Conservation (phyloP, 306 rosid genomes). For the Vachellia pachyceras region DNA sequence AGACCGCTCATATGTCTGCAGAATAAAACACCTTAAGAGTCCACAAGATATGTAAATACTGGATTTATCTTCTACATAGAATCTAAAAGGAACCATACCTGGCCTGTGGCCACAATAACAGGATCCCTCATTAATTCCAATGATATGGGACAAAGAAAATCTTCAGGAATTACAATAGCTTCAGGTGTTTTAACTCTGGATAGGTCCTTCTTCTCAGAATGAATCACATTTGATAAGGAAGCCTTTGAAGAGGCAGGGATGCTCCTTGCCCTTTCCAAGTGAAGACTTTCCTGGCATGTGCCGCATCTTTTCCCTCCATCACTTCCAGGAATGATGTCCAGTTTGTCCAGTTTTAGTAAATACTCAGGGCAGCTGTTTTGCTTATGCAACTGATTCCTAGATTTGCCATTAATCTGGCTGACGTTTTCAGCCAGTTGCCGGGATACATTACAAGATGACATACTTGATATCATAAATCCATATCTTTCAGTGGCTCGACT, state of each 20-base stretch:
- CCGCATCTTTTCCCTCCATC: slow-evolving; percentile 47
- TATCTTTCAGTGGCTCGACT: slow-evolving; percentile 82
- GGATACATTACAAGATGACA: slow-evolving; percentile 52
- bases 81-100: slow-evolving; percentile 57
- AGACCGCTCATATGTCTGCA: slow-evolving; percentile 94
- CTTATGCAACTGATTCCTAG: slow-evolving; percentile 44
- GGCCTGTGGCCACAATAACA: slow-evolving; percentile 97
- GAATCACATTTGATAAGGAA: slow-evolving; percentile 35
- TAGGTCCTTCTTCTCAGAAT: slow-evolving; percentile 45
- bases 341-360: slow-evolving; percentile 56
- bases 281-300: slow-evolving; percentile 36
- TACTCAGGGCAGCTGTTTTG: slow-evolving; percentile 54
- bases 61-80: not conserved
- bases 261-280: slow-evolving; percentile 51
- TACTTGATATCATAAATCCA: slow-evolving; percentile 60
- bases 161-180: slow-evolving; percentile 74
- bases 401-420: slow-evolving; percentile 48
- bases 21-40: slow-evolving; percentile 6
- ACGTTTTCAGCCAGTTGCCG: slow-evolving; percentile 59
- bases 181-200: slow-evolving; percentile 65
- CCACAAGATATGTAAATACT: not conserved
- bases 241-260: slow-evolving; percentile 50
- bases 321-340: slow-evolving; percentile 39
- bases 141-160: slow-evolving; percentile 94
- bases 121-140: slow-evolving; percentile 97